phyloP scores from a whole-genome alignment of 306 rosid species.

The Prunus dulcis region DNA sequence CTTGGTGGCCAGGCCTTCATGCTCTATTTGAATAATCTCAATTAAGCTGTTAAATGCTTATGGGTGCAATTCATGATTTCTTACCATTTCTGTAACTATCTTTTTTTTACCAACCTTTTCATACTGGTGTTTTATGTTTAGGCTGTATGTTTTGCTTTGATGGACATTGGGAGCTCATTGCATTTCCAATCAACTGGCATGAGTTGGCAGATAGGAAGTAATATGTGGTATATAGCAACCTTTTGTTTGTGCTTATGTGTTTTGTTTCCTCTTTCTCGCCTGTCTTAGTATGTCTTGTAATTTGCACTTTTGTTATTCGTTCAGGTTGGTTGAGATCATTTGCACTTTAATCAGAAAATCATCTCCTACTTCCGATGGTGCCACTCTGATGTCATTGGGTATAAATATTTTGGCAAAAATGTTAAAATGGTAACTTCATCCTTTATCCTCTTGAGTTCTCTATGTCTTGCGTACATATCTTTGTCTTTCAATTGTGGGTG shows the following conservation, averaged over 20 bases:
- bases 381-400: conserved; percentile 72
- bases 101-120: conserved; percentile 8
- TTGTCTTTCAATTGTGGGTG: not conserved
- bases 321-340: conserved; percentile 78
- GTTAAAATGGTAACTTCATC: conserved; percentile 63
- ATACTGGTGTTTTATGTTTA: conserved; percentile 26
- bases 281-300: not conserved
- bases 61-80: too few species aligned
- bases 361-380: conserved; percentile 58
- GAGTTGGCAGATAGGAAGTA: conserved; percentile 49
- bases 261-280: conserved; percentile 10
- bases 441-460: conserved; percentile 13
- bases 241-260: not conserved
- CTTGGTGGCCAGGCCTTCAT: not conserved
- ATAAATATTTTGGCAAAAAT: conserved; percentile 65
- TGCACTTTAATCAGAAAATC: conserved; percentile 65
- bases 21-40: not conserved
- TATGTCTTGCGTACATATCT: not conserved
- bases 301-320: conserved; percentile 17
- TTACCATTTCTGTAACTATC: not conserved
- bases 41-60: too few species aligned
- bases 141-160: conserved; percentile 73
- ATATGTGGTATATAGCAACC: conserved; percentile 50
- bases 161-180: conserved; percentile 44
- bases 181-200: conserved; percentile 42